These are phyloP conservation scores for Suillus plorans DNA, from an alignment of 768 basidiomycete species.

Conservation along the genomic window DNA sequence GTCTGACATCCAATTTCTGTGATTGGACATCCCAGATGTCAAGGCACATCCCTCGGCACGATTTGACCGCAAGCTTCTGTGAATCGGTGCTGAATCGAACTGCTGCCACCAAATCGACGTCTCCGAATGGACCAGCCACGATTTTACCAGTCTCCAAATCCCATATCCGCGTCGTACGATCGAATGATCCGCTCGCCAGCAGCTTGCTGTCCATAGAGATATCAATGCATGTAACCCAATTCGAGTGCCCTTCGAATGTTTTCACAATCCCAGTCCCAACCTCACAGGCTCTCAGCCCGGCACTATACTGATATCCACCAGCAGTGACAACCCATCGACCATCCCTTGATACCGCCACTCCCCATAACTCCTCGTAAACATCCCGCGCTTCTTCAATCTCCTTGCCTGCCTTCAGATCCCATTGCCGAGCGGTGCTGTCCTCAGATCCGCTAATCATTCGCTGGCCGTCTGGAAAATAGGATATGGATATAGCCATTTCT, in stretches of 20 bases:
- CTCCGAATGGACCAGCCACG: not conserved
- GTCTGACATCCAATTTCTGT: not conserved
- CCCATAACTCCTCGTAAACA: too few species aligned
- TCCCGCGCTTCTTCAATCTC: too few species aligned
- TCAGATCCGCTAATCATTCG: too few species aligned
- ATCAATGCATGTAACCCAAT: not conserved
- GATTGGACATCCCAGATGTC: not conserved
- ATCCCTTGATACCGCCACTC: too few species aligned
- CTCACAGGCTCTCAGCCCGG: not conserved
- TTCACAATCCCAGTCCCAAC: not conserved
- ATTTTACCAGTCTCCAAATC: not conserved
- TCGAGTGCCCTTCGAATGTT: not conserved
- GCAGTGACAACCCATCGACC: too few species aligned
- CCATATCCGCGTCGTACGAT: not conserved
- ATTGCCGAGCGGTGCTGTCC: too few species aligned
- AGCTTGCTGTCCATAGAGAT: not conserved
- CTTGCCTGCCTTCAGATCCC: too few species aligned
- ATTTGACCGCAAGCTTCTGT: not conserved
- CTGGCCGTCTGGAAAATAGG: too few species aligned
- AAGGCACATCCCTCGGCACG: accelerated
- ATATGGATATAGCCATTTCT: too few species aligned
- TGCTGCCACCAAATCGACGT: accelerated
- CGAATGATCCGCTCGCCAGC: not conserved
- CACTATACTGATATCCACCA: too few species aligned
- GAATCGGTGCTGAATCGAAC: not conserved